Conservation (phyloP, 345 rosid species). For the Geranium rotundifolium region DNA sequence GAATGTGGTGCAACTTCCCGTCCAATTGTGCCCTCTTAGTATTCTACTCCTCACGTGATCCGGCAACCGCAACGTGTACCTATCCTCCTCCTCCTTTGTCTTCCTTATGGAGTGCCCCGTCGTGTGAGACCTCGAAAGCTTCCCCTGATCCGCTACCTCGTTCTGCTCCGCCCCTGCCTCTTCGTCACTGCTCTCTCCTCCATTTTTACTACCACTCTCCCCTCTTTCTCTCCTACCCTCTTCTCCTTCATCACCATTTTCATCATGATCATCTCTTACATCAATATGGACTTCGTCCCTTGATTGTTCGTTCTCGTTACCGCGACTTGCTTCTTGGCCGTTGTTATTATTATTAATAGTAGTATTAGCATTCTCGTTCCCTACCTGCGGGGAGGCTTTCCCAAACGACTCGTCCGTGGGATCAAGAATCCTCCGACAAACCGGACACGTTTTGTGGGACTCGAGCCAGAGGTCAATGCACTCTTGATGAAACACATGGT, state of each 20-base stretch:
- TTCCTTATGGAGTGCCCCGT: constrained; percentile 63
- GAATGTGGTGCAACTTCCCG: constrained; percentile 48
- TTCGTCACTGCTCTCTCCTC: constrained; percentile 17
- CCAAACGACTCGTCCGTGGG: background rate
- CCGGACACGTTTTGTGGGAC: constrained; percentile 67
- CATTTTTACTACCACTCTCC: constrained; percentile 2
- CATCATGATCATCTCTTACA: no score
- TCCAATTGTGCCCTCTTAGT: constrained; percentile 30
- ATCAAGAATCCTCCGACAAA: constrained; percentile 67
- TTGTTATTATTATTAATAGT: constrained; percentile 5
- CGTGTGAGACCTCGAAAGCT: constrained; percentile 51
- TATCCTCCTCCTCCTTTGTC: constrained; percentile 32
- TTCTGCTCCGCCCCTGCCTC: background rate
- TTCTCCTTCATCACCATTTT: no score
- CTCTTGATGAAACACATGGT: constrained; percentile 72
- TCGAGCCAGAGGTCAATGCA: constrained; percentile 83
- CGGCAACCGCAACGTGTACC: constrained; percentile 43
- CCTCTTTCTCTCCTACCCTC: no score
- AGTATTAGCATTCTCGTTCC: constrained; percentile 11
- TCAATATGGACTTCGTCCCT: no score
- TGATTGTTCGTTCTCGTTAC: no score
- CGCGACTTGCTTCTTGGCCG: no score
- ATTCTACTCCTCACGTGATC: constrained; percentile 41
- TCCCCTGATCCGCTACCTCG: constrained; percentile 9
- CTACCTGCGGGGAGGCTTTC: no score